A percentile compares a stretch with the other conserved stretches of the same genome.
Evolutionary conservation across 371 early-diverging fungal genomes (phyloP).

Genomic region (Amoeboaphelidium occidentale): DNA sequence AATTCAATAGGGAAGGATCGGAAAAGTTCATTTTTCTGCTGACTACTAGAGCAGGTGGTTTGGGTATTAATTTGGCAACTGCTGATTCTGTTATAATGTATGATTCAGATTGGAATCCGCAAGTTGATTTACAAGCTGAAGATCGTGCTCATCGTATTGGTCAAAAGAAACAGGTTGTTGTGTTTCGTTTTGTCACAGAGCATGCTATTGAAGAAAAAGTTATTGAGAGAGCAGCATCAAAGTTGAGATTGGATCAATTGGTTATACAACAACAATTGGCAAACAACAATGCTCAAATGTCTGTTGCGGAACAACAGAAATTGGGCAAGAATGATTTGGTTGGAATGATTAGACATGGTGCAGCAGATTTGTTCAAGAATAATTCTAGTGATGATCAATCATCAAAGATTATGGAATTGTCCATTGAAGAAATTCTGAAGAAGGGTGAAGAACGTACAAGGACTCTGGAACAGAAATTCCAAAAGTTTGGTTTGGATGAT

Average conservation of each 20-base stretch:
- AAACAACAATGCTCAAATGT: constrained; percentile 19
- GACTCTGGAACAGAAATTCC: constrained; percentile 62
- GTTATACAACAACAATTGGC: constrained; percentile 76
- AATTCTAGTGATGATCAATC: constrained; percentile 20
- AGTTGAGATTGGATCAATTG: constrained; percentile 88
- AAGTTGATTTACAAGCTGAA: constrained; percentile 78
- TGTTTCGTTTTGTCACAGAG: constrained; percentile 93
- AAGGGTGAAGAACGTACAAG: constrained; percentile 74
- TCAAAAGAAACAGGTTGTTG: constrained; percentile 93
- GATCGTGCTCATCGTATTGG: constrained; percentile 99
- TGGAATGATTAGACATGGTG: constrained; percentile 91
- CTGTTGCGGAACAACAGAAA: constrained; percentile 19
- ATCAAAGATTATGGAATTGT: constrained; percentile 24
- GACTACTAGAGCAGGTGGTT: constrained; percentile 94
- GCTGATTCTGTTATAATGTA: constrained; percentile 95
- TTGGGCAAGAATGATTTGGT: constrained; percentile 57
- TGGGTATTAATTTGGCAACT: constrained; percentile 94
- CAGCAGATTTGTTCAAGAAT: constrained; percentile 67
- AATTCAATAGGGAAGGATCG: constrained; percentile 72
- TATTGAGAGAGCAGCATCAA: constrained; percentile 82
- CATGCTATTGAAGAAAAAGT: constrained; percentile 94
- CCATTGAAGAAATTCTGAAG: constrained; percentile 68
- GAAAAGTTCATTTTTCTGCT: constrained; percentile 88
- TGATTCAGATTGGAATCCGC: constrained; percentile 98
- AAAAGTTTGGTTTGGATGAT: constrained; percentile 66